Conservation (phyloP, 2,329 filamentous ascomycete genomes). For the Paraphoma sp. region DNA sequence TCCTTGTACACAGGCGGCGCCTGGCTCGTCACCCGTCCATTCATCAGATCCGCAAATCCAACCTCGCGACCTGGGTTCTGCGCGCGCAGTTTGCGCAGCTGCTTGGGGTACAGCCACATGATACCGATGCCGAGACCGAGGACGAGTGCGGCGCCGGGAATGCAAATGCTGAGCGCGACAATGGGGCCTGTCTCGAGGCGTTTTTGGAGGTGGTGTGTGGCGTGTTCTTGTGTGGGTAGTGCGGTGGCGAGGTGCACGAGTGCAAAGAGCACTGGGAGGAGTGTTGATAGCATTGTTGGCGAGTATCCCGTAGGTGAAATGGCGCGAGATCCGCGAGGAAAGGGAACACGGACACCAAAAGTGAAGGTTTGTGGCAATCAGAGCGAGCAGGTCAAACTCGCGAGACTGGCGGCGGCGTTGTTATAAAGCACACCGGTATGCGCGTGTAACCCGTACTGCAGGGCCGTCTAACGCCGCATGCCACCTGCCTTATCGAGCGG, state of each 20-base stretch:
- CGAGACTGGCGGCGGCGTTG: too few relatives aligned
- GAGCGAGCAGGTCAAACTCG: too few relatives aligned
- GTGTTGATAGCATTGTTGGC: neutral
- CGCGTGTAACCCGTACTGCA: neutral
- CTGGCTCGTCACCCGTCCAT: neutral
- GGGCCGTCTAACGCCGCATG: neutral
- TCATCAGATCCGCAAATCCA: neutral
- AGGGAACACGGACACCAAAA: neutral
- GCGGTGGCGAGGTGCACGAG: neutral
- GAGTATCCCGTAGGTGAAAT: neutral
- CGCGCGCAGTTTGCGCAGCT: constrained; percentile 8
- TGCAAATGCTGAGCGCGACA: constrained; percentile 15
- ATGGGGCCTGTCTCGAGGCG: constrained; percentile 10
- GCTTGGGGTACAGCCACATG: constrained; percentile 10
- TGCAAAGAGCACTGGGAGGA: neutral
- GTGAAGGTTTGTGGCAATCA: neutral
- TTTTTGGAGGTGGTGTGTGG: constrained; percentile 5
- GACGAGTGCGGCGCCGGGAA: constrained; percentile 9
- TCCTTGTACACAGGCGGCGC: neutral
- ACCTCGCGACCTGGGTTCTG: constrained; percentile 1
- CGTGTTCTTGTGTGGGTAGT: neutral
- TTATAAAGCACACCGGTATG: too few relatives aligned
- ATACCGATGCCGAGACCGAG: constrained; percentile 10
- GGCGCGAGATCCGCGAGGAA: neutral
- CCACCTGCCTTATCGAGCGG: neutral